These are phyloP conservation scores for Naganishia vaughanmartiniae DNA, from an alignment of 768 basidiomycete genomes.

Conservation along the genomic window DNA sequence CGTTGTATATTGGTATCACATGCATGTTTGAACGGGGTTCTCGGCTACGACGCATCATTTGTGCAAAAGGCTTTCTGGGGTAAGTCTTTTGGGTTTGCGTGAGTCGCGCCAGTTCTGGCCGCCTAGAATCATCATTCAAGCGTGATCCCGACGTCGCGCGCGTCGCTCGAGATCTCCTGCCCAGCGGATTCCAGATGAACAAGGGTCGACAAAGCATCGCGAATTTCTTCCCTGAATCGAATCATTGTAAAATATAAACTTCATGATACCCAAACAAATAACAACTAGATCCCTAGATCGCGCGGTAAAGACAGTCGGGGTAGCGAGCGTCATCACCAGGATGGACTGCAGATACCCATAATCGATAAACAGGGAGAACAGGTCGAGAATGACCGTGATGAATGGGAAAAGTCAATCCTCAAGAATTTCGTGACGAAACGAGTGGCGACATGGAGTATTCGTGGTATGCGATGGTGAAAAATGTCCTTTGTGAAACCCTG, in stretches of 20 bases:
- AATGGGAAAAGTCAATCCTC: background rate
- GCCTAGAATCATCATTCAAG: no score
- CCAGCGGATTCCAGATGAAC: no score
- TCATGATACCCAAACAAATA: background rate
- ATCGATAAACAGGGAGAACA: background rate
- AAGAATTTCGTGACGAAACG: background rate
- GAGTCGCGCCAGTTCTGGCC: no score
- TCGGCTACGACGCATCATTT: no score
- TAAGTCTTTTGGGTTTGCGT: no score
- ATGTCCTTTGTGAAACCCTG: constrained; percentile 4
- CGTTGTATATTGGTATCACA: no score
- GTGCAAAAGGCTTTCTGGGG: no score
- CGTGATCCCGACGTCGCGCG: no score
- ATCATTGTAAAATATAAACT: background rate
- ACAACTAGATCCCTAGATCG: background rate
- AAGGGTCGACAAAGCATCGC: no score
- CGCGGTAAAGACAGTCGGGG: constrained; percentile 1
- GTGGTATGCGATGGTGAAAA: background rate
- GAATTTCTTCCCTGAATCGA: no score
- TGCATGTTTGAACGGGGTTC: no score
- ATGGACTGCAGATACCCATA: background rate
- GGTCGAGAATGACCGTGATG: background rate
- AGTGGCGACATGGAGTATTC: background rate
- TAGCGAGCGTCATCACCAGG: constrained; percentile 1
- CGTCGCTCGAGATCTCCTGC: no score